Evolutionary conservation across 345 rosid genomes (phyloP).

Genomic region (Bruguiera gymnorhiza): DNA sequence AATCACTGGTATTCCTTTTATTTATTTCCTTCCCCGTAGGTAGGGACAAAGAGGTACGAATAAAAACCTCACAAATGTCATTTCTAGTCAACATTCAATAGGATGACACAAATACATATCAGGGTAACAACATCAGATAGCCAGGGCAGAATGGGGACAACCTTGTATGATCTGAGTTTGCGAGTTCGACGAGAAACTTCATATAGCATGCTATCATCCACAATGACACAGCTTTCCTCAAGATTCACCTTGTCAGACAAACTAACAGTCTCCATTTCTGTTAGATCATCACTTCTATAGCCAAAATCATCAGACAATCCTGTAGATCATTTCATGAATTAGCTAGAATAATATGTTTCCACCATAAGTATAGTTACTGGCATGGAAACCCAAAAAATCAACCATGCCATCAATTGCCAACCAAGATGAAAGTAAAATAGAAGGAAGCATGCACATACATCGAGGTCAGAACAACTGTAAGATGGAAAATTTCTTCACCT

Average conservation of each 20-base stretch:
- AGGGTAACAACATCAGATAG: background rate
- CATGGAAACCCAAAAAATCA: background rate
- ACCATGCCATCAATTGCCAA: background rate
- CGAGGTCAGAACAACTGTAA: background rate
- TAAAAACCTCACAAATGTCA: background rate
- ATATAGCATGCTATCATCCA: constrained; percentile 42
- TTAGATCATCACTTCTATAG: constrained; percentile 14
- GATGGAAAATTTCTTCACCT: background rate
- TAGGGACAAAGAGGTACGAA: background rate
- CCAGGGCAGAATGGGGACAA: constrained; percentile 26
- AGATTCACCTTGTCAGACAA: constrained; percentile 35
- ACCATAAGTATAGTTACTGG: background rate
- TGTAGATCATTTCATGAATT: constrained; percentile 19
- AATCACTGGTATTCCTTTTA: too few relatives aligned
- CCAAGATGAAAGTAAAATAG: background rate
- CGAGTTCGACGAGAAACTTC: constrained; percentile 45
- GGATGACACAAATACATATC: background rate
- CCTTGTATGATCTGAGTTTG: constrained; percentile 64
- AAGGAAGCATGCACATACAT: background rate
- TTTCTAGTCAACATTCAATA: background rate
- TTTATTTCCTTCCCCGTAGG: too few relatives aligned
- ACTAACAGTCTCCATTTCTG: constrained; percentile 49
- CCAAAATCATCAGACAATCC: constrained; percentile 27
- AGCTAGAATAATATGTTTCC: constrained; percentile 2
- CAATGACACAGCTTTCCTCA: constrained; percentile 39